Conservation (phyloP, 163 green algal species). For the Scenedesmus sp. region DNA sequence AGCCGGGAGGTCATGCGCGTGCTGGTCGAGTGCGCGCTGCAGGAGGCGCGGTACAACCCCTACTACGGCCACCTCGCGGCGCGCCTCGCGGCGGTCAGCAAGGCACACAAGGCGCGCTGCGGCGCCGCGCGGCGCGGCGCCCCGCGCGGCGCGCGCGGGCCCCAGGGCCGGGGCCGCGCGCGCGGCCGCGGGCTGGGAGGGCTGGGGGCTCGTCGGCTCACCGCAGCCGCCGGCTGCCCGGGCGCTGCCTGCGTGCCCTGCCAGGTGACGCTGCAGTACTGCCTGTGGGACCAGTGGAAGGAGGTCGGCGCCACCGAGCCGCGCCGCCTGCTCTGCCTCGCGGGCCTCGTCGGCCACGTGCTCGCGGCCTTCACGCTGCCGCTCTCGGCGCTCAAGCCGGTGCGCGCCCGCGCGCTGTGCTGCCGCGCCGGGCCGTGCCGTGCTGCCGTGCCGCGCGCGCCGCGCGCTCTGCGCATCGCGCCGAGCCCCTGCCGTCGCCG, state of each 20-base stretch:
- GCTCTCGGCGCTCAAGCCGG: conserved; percentile 20
- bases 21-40: conserved; percentile 91
- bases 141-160: no score
- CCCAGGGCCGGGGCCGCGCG: no score
- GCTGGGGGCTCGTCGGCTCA: no score
- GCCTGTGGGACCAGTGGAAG: conserved; percentile 44
- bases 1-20: conserved; percentile 87
- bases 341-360: conserved; percentile 14
- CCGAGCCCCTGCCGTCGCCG: no score
- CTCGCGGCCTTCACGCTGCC: conserved; percentile 16
- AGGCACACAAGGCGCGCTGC: conserved; percentile 46
- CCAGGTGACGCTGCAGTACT: conserved; percentile 46
- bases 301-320: neutral
- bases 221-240: no score
- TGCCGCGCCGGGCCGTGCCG: neutral
- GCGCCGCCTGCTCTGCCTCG: conserved; percentile 19
- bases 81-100: conserved; percentile 55
- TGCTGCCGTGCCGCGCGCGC: no score
- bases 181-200: no score
- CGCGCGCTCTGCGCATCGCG: neutral
- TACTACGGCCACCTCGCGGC: conserved; percentile 87
- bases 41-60: conserved; percentile 89
- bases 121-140: no score
- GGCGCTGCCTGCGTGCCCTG: neutral
- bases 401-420: conserved; percentile 10